These are phyloP conservation scores for Orbilia quercus DNA, from an alignment of 2,329 filamentous ascomycete genomes.

Conservation along the genomic window DNA sequence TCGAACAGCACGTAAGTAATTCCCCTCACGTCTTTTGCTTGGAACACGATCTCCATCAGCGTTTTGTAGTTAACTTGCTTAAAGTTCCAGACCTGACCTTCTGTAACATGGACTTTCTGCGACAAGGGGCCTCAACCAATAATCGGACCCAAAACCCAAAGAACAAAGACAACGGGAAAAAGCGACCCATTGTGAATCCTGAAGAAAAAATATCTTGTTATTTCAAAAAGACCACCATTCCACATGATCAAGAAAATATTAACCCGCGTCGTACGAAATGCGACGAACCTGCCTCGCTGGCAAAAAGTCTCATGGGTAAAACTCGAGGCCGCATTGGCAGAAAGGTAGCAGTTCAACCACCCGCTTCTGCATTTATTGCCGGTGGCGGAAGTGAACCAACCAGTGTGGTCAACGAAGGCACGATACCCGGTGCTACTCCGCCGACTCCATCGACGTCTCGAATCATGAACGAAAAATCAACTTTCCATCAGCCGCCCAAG, in stretches of 20 bases:
- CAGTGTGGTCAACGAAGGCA: not conserved
- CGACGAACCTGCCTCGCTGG: not conserved
- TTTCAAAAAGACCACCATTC: slow-evolving; percentile 28
- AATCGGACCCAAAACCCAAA: not conserved
- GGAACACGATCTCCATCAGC: not conserved
- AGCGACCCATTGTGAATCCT: not conserved
- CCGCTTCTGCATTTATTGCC: not conserved
- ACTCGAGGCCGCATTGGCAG: not conserved
- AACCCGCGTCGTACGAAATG: not conserved
- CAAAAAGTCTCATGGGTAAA: not conserved
- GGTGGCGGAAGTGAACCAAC: not conserved
- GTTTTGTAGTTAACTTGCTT: slow-evolving; percentile 4
- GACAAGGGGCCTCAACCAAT: slow-evolving; percentile 1
- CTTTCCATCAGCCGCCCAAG: not conserved
- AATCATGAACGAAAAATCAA: not conserved
- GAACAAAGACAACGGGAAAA: slow-evolving; percentile 8
- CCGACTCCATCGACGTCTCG: not conserved
- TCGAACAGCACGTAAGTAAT: slow-evolving; percentile 36
- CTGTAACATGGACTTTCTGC: slow-evolving; percentile 47
- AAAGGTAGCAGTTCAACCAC: not conserved
- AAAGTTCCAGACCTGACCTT: slow-evolving; percentile 50
- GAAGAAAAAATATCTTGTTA: slow-evolving; percentile 36
- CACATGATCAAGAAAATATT: slow-evolving; percentile 25
- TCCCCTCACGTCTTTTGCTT: not conserved
- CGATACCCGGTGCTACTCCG: not conserved